Percentiles rank a stretch among this genome's conserved stretches.
These are phyloP conservation scores for Discostella stelligeroides DNA, from an alignment of 108 stramenopile species.

Conservation along the genomic window DNA sequence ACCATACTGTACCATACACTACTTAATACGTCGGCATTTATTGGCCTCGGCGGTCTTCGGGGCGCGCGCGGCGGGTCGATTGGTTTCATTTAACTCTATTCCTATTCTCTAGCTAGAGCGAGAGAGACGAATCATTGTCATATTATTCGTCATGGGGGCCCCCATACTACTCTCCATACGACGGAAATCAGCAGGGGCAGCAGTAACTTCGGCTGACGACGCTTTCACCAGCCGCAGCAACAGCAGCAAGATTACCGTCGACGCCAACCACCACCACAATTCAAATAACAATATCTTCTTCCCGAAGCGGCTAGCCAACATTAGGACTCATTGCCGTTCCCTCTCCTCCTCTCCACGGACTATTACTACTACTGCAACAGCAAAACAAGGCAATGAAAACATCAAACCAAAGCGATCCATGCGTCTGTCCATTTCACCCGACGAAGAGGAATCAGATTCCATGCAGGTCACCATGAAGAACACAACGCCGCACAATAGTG, in stretches of 20 bases:
- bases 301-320: not conserved
- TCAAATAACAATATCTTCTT: not conserved
- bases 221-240: not conserved
- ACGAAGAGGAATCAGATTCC: constrained; percentile 18
- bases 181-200: not conserved
- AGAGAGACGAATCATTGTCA: no score
- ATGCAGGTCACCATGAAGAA: no score
- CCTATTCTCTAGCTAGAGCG: no score
- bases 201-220: no score
- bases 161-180: not conserved
- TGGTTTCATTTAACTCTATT: no score
- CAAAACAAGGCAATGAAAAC: not conserved
- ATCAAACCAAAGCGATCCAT: not conserved
- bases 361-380: not conserved
- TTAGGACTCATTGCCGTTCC: not conserved
- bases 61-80: no score
- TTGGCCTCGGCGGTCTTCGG: no score
- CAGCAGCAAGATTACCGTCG: not conserved
- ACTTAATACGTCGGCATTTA: no score
- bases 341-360: not conserved
- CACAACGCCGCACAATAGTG: no score
- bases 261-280: not conserved
- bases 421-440: constrained; percentile 3
- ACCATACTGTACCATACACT: no score
- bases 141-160: not conserved